A percentile compares a stretch with the other conserved stretches of the same genome.
Conservation (phyloP, 495 filamentous ascomycete species). For the Peziza echinospora region DNA sequence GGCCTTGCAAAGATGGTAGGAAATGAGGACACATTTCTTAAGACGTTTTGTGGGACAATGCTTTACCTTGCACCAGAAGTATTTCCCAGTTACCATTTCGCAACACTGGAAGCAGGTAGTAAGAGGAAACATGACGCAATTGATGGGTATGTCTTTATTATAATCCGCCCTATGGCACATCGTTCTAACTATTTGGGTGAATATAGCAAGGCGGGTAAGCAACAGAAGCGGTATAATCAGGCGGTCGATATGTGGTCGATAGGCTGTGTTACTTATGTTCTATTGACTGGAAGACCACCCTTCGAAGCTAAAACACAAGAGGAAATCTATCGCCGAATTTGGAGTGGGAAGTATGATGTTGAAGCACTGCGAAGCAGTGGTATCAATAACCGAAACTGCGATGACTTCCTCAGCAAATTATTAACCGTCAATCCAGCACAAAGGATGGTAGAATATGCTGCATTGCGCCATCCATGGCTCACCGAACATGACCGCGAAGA, state of each 20-base stretch:
- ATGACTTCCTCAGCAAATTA: conserved; percentile 11
- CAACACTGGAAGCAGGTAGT: conserved; percentile 15
- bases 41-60: conserved; percentile 89
- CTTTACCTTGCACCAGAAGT: conserved; percentile 94
- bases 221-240: conserved; percentile 46
- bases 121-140: conserved; percentile 13
- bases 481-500: background rate
- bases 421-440: conserved; percentile 13
- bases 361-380: conserved; percentile 6
- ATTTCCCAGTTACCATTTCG: conserved; percentile 49
- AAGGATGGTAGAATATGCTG: conserved; percentile 16
- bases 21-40: conserved; percentile 69
- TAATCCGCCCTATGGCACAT: too few relatives aligned
- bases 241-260: conserved; percentile 90
- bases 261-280: conserved; percentile 69
- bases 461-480: conserved; percentile 13
- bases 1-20: conserved; percentile 81
- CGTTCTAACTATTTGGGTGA: too few relatives aligned
- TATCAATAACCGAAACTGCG: conserved; percentile 5
- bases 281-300: conserved; percentile 53
- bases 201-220: conserved; percentile 23
- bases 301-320: conserved; percentile 39
- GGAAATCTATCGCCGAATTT: conserved; percentile 11
- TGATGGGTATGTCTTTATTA: background rate
- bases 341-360: conserved; percentile 8